Percentiles rank a stretch among this genome's conserved stretches.
Conservation (phyloP, 306 rosid genomes). For the Casuarina equisetifolia region DNA sequence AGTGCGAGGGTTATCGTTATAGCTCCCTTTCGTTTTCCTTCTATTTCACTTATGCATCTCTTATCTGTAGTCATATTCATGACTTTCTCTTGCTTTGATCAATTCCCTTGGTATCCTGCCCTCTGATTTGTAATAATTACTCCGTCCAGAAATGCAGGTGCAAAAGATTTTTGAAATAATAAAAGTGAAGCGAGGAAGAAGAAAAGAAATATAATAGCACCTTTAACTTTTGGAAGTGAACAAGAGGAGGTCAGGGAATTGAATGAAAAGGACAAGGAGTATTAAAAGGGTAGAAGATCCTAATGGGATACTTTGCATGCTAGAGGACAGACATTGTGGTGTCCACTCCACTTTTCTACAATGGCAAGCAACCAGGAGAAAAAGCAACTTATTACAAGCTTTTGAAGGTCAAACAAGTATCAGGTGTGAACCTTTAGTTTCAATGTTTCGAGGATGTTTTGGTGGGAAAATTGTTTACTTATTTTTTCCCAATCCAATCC, state of each 20-base stretch:
- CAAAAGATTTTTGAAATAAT: slow-evolving; percentile 27
- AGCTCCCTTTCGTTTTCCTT: too few species aligned
- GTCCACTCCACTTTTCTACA: slow-evolving; percentile 60
- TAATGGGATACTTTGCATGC: slow-evolving; percentile 81
- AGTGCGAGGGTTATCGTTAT: neutral
- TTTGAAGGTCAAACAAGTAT: slow-evolving; percentile 63
- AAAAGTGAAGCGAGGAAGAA: slow-evolving; percentile 11
- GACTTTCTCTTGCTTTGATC: neutral
- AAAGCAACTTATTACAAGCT: slow-evolving; percentile 39
- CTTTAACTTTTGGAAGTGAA: slow-evolving; percentile 49
- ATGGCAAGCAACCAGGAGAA: slow-evolving; percentile 41
- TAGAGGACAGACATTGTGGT: slow-evolving; percentile 68
- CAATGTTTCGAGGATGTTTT: slow-evolving; percentile 16
- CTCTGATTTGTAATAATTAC: neutral
- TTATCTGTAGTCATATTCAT: neutral
- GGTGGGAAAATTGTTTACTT: slow-evolving; percentile 38
- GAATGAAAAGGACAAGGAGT: slow-evolving; percentile 51
- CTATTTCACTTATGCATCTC: neutral
- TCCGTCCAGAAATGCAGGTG: slow-evolving; percentile 43
- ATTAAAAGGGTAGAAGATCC: slow-evolving; percentile 55
- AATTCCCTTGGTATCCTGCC: neutral
- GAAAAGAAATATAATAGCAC: slow-evolving; percentile 32
- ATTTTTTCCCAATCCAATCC: slow-evolving; percentile 22
- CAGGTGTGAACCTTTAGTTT: slow-evolving; percentile 51
- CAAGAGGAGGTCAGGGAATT: slow-evolving; percentile 36